phyloP scores from a whole-genome alignment of 345 rosid genomes.

The Erodium maritimum region DNA sequence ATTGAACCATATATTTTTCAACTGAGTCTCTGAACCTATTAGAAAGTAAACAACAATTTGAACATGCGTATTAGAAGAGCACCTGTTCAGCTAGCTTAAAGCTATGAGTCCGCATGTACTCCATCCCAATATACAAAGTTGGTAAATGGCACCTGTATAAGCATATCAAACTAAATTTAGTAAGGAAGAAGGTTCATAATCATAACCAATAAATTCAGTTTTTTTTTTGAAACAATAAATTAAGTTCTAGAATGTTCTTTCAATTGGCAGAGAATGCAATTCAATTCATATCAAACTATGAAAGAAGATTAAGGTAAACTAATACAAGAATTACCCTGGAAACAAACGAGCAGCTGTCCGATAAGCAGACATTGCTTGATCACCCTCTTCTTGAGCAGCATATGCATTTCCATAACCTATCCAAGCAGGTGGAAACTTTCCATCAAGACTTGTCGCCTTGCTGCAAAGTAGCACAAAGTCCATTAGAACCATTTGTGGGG shows the following conservation, averaged over 20 bases:
- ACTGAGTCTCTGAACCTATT: no score
- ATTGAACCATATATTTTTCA: no score
- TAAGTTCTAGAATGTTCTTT: constrained; percentile 1
- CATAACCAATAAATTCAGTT: no score
- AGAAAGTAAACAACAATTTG: neutral
- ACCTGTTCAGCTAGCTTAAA: constrained; percentile 99
- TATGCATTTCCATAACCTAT: constrained; percentile 86
- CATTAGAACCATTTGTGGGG: neutral
- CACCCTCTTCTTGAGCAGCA: constrained; percentile 89
- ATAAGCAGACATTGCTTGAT: constrained; percentile 95
- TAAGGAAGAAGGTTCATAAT: constrained; percentile 37
- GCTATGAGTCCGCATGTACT: constrained; percentile 95
- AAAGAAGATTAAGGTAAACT: neutral
- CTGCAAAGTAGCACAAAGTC: constrained; percentile 26
- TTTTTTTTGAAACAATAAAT: no score
- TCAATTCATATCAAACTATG: neutral
- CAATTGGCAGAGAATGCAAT: no score
- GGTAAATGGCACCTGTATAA: constrained; percentile 93
- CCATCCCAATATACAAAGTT: constrained; percentile 94
- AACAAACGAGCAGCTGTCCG: constrained; percentile 89
- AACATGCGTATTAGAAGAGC: constrained; percentile 5
- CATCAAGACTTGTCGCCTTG: constrained; percentile 79
- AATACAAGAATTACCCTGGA: constrained; percentile 59
- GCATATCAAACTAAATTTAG: constrained; percentile 67
- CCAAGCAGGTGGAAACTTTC: constrained; percentile 86